Evolutionary conservation across 2,329 filamentous ascomycete species (phyloP), one percentile per base, ranked within the genome.

Genomic region (Alternaria dauci): DNA sequence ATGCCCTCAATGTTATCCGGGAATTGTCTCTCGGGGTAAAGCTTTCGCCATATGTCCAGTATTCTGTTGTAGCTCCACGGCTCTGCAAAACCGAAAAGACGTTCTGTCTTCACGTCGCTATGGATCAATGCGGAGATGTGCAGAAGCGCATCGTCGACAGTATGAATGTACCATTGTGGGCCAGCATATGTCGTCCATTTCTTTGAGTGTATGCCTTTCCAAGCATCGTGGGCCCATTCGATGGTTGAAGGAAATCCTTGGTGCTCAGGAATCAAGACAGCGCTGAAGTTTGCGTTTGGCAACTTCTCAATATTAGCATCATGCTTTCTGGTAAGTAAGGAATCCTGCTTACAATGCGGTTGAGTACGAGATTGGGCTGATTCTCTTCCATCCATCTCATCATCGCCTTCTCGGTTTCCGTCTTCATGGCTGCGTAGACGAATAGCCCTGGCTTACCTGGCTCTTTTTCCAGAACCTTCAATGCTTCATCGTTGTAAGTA

Each of bases 11-110:
- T 32, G 41, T 70, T 66, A 0, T 69, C 63, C 2, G 60, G 52
- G 55, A 84, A 79, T 16, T 63, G 65, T 48, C 76, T 78, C 3
- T 79, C 71, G 0, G 84, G 83, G 46, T 77, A 77, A 3, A 79
- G 28, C 43, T 78, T 75, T 28, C 77, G 70, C 41, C 82, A 68
- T 9, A 80, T 71, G 0, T 58, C 66, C 9, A 85, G 62, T 16
- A 86, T 65, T 2, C 80, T 67, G 20, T 84, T 83, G 72, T 80
- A 84, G 46, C 77, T 84, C 57, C 79, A 83, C 0, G 79, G 80
- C 2, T 79, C 75, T 0, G 82, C 84, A 53, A 84, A 86, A 1
- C 77, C 86, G 67, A 88, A 86, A 8, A 89, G 70, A 1, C 87
- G 81, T 66, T 88, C 81, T 0, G 79, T 78, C 2, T 74, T 61